Conservation (phyloP, 305 asterid species). For the Salvia sclarea region DNA sequence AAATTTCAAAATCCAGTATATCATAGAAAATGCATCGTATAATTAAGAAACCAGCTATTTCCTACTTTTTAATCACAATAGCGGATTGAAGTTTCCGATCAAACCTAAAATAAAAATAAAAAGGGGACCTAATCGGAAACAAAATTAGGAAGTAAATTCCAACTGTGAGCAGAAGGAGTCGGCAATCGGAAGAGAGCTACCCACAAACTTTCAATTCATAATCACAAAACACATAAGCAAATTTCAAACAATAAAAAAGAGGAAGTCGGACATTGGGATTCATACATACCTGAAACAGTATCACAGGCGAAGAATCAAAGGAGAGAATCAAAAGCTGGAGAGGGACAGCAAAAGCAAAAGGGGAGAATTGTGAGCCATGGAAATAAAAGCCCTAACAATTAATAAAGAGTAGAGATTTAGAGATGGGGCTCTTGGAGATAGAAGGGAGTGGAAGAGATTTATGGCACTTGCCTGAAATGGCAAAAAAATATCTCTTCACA, state of each 20-base stretch:
- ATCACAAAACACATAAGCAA: neutral
- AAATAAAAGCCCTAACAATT: constrained; percentile 38
- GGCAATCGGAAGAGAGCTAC: constrained; percentile 23
- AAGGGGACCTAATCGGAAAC: constrained; percentile 2
- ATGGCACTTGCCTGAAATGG: constrained; percentile 58
- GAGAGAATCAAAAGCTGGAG: constrained; percentile 22
- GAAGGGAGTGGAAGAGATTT: constrained; percentile 25
- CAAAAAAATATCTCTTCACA: constrained; percentile 35
- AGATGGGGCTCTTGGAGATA: constrained; percentile 20
- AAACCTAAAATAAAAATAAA: neutral
- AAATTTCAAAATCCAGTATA: neutral
- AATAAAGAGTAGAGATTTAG: constrained; percentile 8
- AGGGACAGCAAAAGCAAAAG: constrained; percentile 22
- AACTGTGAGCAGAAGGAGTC: constrained; percentile 12
- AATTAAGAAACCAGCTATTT: neutral
- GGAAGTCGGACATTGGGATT: constrained; percentile 1
- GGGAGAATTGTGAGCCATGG: constrained; percentile 43
- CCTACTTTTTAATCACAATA: constrained; percentile 21
- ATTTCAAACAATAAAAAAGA: neutral
- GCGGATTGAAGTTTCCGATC: neutral
- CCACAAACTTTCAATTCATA: neutral
- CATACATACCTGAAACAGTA: constrained; percentile 27
- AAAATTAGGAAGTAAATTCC: constrained; percentile 19
- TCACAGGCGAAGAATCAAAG: neutral
- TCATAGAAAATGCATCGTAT: constrained; percentile 14